Evolutionary conservation across 2,329 filamentous ascomycete species (phyloP).

Genomic region (Dendryphion nanum): DNA sequence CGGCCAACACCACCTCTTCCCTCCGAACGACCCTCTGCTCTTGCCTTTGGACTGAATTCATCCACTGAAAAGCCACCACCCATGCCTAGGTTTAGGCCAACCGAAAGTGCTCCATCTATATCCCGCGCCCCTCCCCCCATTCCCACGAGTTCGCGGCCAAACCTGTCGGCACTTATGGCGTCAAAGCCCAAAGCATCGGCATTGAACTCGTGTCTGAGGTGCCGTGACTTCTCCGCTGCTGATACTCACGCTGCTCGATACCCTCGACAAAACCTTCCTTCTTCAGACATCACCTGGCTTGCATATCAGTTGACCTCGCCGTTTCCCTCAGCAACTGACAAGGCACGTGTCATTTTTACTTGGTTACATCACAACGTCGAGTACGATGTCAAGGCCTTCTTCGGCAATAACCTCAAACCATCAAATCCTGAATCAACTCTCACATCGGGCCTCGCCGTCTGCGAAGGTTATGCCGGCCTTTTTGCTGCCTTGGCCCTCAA

Average conservation of each 20-base stretch:
- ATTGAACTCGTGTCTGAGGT: slow-evolving; percentile 63
- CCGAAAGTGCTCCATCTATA: slow-evolving; percentile 6
- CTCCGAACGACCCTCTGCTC: slow-evolving; percentile 40
- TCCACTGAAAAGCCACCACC: slow-evolving; percentile 28
- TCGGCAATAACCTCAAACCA: slow-evolving; percentile 64
- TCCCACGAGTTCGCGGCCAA: slow-evolving; percentile 56
- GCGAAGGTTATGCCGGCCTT: slow-evolving; percentile 83
- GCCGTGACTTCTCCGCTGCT: slow-evolving; percentile 82
- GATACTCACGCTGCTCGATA: slow-evolving; percentile 77
- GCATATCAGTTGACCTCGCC: slow-evolving; percentile 74
- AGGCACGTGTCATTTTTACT: slow-evolving; percentile 87
- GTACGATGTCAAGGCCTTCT: slow-evolving; percentile 81
- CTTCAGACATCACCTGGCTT: slow-evolving; percentile 67
- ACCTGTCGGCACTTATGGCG: slow-evolving; percentile 56
- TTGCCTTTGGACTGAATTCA: slow-evolving; percentile 48
- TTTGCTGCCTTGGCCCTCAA: slow-evolving; percentile 76
- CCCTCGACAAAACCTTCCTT: slow-evolving; percentile 70
- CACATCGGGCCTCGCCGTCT: slow-evolving; percentile 77
- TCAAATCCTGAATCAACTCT: slow-evolving; percentile 73
- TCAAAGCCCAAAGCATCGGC: slow-evolving; percentile 34
- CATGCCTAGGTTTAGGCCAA: slow-evolving; percentile 25
- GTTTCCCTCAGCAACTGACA: slow-evolving; percentile 82
- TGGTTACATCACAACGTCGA: slow-evolving; percentile 94
- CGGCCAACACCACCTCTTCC: slow-evolving; percentile 28
- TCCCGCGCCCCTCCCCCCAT: slow-evolving; percentile 48